These are phyloP conservation scores for Crepidotus variabilis DNA, from an alignment of 768 basidiomycete species.

Conservation along the genomic window DNA sequence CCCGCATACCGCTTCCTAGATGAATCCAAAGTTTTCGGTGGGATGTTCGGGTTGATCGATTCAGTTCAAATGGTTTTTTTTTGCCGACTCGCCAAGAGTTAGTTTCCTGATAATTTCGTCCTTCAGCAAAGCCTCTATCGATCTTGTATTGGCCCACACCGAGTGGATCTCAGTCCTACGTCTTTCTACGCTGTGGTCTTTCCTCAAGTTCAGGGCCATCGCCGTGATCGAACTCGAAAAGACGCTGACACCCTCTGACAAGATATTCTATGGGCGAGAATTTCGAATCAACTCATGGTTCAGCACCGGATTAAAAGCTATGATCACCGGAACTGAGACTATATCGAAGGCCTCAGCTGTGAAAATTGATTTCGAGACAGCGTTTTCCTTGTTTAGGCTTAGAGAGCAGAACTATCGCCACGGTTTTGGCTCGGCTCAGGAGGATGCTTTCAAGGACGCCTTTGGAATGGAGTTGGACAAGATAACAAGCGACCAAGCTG, in stretches of 20 bases:
- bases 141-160: slow-evolving; percentile 10
- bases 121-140: background rate
- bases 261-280: slow-evolving; percentile 28
- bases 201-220: slow-evolving; percentile 22
- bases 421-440: background rate
- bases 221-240: slow-evolving; percentile 18
- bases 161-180: slow-evolving; percentile 37
- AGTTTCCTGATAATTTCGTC: background rate
- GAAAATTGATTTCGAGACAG: slow-evolving; percentile 20
- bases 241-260: slow-evolving; percentile 19
- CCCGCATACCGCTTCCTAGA: slow-evolving; percentile 5
- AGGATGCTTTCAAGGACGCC: background rate
- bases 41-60: slow-evolving; percentile 9
- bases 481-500: background rate
- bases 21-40: slow-evolving; percentile 7
- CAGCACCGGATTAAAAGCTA: slow-evolving; percentile 18
- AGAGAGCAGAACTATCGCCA: slow-evolving; percentile 11
- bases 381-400: slow-evolving; percentile 15
- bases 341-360: slow-evolving; percentile 22
- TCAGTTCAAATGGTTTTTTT: too few species aligned
- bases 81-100: background rate
- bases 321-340: slow-evolving; percentile 20
- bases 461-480: background rate
- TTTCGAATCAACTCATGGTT: slow-evolving; percentile 32
- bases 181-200: slow-evolving; percentile 35